Conservation (phyloP, 352 stramenopile genomes). For the Thraustochytrium sp. region DNA sequence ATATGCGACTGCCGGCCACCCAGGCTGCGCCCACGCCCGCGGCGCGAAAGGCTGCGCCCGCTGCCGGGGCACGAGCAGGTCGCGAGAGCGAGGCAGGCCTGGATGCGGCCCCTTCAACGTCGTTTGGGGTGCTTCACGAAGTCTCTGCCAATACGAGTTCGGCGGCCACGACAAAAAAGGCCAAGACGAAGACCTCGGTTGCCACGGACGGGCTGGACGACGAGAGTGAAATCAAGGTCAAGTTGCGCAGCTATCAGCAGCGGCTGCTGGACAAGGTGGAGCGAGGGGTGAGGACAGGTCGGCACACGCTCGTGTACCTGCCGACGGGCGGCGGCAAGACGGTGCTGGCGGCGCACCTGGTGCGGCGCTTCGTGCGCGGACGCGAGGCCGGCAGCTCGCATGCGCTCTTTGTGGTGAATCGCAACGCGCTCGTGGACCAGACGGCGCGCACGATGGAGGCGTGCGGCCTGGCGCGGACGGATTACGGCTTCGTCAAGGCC, state of each 20-base stretch:
- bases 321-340: slow-evolving; percentile 43
- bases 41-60: no score
- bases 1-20: no score
- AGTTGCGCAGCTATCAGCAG: slow-evolving; percentile 13
- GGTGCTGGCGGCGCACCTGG: background rate
- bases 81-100: no score
- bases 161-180: background rate
- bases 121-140: no score
- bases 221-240: background rate
- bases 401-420: slow-evolving; percentile 32
- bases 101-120: no score
- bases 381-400: background rate
- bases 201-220: background rate
- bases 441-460: background rate
- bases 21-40: no score
- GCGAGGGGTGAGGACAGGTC: background rate
- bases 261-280: background rate
- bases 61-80: no score
- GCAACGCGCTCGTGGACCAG: slow-evolving; percentile 36
- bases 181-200: background rate
- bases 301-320: slow-evolving; percentile 21
- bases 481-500: slow-evolving; percentile 23
- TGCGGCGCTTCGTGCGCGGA: background rate
- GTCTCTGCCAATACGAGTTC: no score
- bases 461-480: background rate